Conservation (phyloP, 2,329 filamentous ascomycete species). For the Lachnellula occidentalis region DNA sequence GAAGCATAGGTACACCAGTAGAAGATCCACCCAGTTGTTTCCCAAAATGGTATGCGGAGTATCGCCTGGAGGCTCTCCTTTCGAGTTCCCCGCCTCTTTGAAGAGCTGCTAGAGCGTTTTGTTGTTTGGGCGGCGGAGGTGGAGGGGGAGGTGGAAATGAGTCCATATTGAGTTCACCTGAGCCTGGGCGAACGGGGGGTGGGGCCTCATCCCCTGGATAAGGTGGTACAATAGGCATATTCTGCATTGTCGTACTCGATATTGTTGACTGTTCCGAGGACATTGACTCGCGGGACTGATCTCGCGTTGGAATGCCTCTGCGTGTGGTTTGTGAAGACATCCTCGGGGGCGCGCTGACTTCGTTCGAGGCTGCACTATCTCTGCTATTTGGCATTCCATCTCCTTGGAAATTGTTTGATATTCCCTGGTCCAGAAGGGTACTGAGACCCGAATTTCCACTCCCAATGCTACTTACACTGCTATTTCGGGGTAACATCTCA, state of each 20-base stretch:
- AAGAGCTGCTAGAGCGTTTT: conserved; percentile 84
- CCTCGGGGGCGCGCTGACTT: conserved; percentile 42
- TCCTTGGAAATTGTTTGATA: conserved; percentile 23
- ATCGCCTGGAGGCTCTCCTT: conserved; percentile 83
- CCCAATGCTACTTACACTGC: conserved; percentile 53
- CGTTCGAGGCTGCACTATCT: conserved; percentile 19
- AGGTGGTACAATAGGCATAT: conserved; percentile 66
- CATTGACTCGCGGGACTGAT: conserved; percentile 46
- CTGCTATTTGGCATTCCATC: conserved; percentile 18
- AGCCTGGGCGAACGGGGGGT: conserved; percentile 40
- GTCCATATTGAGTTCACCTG: conserved; percentile 45
- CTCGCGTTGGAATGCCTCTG: conserved; percentile 35
- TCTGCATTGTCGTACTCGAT: conserved; percentile 73
- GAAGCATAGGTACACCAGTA: conserved; percentile 78
- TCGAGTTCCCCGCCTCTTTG: conserved; percentile 91
- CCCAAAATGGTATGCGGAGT: conserved; percentile 94
- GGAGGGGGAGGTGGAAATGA: conserved; percentile 70
- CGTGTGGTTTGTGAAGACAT: conserved; percentile 30
- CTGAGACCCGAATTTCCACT: conserved; percentile 55
- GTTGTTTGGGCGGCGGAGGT: conserved; percentile 75
- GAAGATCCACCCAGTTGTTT: conserved; percentile 81
- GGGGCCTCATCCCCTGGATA: conserved; percentile 58
- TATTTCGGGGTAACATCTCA: conserved; percentile 35
- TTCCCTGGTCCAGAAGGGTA: conserved; percentile 53
- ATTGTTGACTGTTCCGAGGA: conserved; percentile 58